Evolutionary conservation across 2,329 filamentous ascomycete species (phyloP), one percentile per base, ranked within the genome.

Genomic region (Coniochaeta sp.): DNA sequence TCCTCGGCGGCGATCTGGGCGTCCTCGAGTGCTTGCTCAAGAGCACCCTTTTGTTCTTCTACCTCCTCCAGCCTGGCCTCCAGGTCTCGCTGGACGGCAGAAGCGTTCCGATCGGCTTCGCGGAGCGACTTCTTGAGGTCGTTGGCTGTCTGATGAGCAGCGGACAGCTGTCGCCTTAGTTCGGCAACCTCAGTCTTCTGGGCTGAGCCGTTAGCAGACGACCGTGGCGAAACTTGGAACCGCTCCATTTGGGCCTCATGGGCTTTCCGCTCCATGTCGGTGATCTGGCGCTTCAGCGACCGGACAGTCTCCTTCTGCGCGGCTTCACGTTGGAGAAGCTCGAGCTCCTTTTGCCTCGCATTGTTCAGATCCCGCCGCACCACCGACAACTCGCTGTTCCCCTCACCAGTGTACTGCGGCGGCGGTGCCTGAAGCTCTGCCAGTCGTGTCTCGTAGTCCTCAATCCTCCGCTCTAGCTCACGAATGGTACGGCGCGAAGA

Each of bases 191-290:
- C 84, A 18, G 75, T 75, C 52, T 81, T 78, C 32, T 72, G 71
- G 14, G 67, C 76, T 1, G 79, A 79, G n/a, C 73, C 73, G 47
- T 71, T 70, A n/a, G 65, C 59, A 5, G 45, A 28, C 8, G 78
- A 80, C 2, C 74, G 71, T 3, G 75, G 73, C 12, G 75, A 73
- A 31, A 60, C 57, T 20, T 69, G 65, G 24, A 81, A 62, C 10
- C 72, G 73, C 16, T 77, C 76, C 35, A 83, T 74, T 42, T 83
- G 77, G 6, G 79, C 74, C 53, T 90, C 82, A 57, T 87, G 83
- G 4, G 85, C 72, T 53, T 85, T 80, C 35, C 78, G 78, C 63
- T 89, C 86, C 14, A 90, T 75, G 31, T 87, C 81, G 2, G 77
- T 72, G 48, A 89, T 77, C 52, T 85, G 79, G 47, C 78, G 76